phyloP scores from a whole-genome alignment of 2,329 filamentous ascomycete species.

The Sordariomycetes sp. region DNA sequence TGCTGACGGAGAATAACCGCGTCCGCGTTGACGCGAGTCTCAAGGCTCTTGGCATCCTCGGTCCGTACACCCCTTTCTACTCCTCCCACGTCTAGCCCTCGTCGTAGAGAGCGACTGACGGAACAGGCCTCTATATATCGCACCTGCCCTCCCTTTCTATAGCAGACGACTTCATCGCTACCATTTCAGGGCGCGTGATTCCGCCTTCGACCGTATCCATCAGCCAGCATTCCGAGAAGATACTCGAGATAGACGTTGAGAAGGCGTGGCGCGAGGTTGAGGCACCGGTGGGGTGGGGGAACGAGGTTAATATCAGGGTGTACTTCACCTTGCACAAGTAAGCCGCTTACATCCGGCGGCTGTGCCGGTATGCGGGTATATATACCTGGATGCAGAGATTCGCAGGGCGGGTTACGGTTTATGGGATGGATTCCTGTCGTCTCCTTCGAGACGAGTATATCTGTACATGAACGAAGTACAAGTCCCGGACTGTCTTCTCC shows the following conservation, averaged over 20 bases:
- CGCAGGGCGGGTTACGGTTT: too few relatives aligned
- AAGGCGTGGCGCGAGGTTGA: constrained; percentile 66
- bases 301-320: constrained; percentile 61
- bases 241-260: constrained; percentile 67
- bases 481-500: not conserved
- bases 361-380: too few relatives aligned
- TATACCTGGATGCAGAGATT: too few relatives aligned
- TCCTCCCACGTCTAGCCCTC: not conserved
- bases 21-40: constrained; percentile 54
- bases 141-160: constrained; percentile 47
- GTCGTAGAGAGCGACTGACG: constrained; percentile 1
- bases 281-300: constrained; percentile 61
- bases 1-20: constrained; percentile 38
- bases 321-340: constrained; percentile 27
- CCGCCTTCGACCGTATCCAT: constrained; percentile 52
- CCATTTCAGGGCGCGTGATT: constrained; percentile 59
- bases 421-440: too few relatives aligned
- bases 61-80: constrained; percentile 24
- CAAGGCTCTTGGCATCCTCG: constrained; percentile 68
- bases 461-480: not conserved
- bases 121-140: constrained; percentile 64
- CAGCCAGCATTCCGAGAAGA: constrained; percentile 32
- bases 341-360: not conserved
- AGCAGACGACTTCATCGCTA: constrained; percentile 55
- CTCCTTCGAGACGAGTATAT: too few relatives aligned